A percentile compares a stretch with the other conserved stretches of the same genome.
Conservation (phyloP, 345 rosid genomes). For the Citrus sp. region DNA sequence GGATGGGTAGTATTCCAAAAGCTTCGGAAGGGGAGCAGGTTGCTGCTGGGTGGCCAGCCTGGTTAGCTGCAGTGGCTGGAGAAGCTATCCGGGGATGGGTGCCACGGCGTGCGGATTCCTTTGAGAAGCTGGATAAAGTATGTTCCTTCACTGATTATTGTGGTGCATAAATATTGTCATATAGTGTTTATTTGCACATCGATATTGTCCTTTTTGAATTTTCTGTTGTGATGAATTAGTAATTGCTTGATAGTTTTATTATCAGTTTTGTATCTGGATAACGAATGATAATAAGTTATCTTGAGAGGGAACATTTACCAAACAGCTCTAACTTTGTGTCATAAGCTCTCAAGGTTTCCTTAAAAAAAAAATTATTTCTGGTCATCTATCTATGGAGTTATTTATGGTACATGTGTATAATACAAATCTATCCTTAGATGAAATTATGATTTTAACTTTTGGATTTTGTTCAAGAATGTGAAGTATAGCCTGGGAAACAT, state of each 20-base stretch:
- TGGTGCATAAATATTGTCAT: not conserved
- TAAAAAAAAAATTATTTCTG: not conserved
- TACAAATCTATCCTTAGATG: not conserved
- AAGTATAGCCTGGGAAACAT: not conserved
- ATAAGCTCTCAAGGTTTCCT: not conserved
- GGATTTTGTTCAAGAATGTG: not conserved
- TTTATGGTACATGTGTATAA: not conserved
- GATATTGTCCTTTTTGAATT: not conserved
- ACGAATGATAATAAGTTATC: not conserved
- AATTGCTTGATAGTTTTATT: not conserved
- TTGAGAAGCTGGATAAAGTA: slow-evolving; percentile 96
- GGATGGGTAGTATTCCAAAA: slow-evolving; percentile 61
- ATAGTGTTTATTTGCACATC: not conserved
- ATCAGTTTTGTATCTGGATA: not conserved
- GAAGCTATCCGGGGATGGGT: slow-evolving; percentile 97
- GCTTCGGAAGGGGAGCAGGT: slow-evolving; percentile 89
- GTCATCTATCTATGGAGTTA: not conserved
- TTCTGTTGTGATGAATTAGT: not conserved
- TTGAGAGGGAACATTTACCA: not conserved
- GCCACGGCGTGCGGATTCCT: slow-evolving; percentile 95
- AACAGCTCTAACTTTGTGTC: not conserved
- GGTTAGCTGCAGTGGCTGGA: slow-evolving; percentile 96
- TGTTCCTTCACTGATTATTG: slow-evolving; percentile 24
- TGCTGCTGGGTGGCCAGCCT: slow-evolving; percentile 99
- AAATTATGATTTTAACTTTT: not conserved